Evolutionary conservation across 345 rosid genomes (phyloP).

Genomic region (Populus ilicifolia): DNA sequence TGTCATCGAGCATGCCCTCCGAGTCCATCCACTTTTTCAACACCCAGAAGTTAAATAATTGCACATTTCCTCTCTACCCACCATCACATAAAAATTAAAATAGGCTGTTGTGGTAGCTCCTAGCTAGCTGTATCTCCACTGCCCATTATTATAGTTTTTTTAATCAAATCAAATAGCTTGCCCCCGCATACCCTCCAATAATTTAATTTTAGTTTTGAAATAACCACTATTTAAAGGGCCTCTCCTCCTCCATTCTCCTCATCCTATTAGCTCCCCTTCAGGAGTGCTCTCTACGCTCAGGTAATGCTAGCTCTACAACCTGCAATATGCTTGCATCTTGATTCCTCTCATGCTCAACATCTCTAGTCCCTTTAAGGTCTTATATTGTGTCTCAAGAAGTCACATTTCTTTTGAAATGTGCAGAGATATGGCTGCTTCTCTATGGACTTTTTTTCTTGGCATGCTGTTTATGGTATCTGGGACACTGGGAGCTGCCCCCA

Average conservation of each 20-base stretch:
- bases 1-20: background rate
- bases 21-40: background rate
- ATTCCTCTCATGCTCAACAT: background rate
- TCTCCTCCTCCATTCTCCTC: background rate
- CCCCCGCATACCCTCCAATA: background rate
- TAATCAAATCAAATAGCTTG: background rate
- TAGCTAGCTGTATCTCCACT: background rate
- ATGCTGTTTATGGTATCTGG: constrained; percentile 41
- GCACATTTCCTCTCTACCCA: background rate
- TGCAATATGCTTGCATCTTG: background rate
- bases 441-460: constrained; percentile 28
- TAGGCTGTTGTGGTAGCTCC: background rate
- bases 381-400: background rate
- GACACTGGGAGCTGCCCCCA: constrained; percentile 53
- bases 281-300: background rate
- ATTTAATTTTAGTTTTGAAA: background rate
- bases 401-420: background rate
- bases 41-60: background rate
- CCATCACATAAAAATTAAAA: background rate
- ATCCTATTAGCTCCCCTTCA: background rate
- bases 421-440: background rate
- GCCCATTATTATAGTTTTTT: background rate
- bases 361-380: background rate
- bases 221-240: background rate
- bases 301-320: background rate